Percentiles rank a stretch among this genome's conserved stretches.
Conservation (phyloP, 1,284 basidiomycete species). For the Heliocybe sulcata region DNA sequence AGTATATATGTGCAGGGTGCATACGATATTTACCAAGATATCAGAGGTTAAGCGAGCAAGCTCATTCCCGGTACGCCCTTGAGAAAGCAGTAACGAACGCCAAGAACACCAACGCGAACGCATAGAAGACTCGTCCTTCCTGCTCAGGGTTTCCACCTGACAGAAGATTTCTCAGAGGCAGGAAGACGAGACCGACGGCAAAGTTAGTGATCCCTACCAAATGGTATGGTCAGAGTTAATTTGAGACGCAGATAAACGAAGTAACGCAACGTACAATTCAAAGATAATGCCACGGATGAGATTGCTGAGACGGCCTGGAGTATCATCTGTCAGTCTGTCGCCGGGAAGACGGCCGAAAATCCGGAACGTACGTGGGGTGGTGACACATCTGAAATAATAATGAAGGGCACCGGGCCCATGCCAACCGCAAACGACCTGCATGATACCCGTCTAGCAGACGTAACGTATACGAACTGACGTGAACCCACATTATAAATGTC, state of each 20-base stretch:
- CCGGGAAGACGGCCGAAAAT: conserved; percentile 4
- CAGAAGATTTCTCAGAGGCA: conserved; percentile 74
- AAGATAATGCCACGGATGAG: conserved; percentile 75
- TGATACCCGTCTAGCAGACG: background rate
- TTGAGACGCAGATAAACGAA: background rate
- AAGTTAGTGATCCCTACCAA: conserved; percentile 76
- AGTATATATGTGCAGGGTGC: too few species aligned
- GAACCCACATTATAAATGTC: conserved; percentile 72
- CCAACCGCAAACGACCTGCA: conserved; percentile 80
- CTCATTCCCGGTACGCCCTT: conserved; percentile 27
- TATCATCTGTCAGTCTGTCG: conserved; percentile 4
- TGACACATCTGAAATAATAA: conserved; percentile 89
- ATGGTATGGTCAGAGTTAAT: background rate
- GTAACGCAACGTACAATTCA: conserved; percentile 59
- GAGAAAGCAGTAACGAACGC: conserved; percentile 29
- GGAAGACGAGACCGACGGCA: conserved; percentile 73
- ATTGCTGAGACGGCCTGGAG: conserved; percentile 80
- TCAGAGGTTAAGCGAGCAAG: too few species aligned
- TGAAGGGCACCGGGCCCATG: conserved; percentile 88
- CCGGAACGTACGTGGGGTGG: conserved; percentile 57
- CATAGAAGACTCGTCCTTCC: conserved; percentile 79
- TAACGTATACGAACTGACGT: background rate
- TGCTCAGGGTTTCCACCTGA: conserved; percentile 54
- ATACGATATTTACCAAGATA: too few species aligned
- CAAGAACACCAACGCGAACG: conserved; percentile 55